Evolutionary conservation across 192 early-diverging fungal genomes (phyloP).

Genomic region (Coemansia sp.): DNA sequence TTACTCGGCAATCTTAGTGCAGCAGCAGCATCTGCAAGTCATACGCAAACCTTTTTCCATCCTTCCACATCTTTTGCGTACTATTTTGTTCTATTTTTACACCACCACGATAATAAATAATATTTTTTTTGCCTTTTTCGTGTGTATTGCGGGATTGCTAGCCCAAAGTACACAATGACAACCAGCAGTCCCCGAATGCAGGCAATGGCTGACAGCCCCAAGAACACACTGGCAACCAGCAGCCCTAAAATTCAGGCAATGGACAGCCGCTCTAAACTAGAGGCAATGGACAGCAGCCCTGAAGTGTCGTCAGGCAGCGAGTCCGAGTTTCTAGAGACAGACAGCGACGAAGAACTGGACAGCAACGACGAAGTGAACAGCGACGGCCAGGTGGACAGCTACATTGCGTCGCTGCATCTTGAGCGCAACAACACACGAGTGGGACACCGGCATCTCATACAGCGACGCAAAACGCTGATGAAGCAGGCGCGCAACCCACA

Average conservation of each 20-base stretch:
- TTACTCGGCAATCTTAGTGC: neutral
- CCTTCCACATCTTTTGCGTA: neutral
- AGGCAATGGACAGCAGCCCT: neutral
- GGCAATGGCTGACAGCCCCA: neutral
- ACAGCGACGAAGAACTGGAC: neutral
- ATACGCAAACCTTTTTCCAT: neutral
- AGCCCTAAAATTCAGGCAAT: neutral
- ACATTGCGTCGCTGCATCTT: constrained; percentile 41
- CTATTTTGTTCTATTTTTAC: constrained; percentile 6
- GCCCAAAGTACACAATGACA: neutral
- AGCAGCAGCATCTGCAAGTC: neutral
- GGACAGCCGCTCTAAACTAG: neutral
- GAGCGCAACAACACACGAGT: constrained; percentile 42
- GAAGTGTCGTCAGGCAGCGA: neutral
- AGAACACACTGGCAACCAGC: neutral
- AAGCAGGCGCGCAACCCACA: constrained; percentile 47
- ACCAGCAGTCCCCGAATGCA: constrained; percentile 2
- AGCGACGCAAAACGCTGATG: constrained; percentile 43
- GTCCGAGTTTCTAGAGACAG: neutral
- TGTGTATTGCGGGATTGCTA: constrained; percentile 1
- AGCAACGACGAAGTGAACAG: neutral
- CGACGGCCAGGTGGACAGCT: constrained; percentile 23
- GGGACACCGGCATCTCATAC: constrained; percentile 5
- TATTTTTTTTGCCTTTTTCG: neutral
- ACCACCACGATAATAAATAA: neutral